These are phyloP conservation scores for Xerocomus cyaneibrunnescens DNA, from an alignment of 1,284 basidiomycete genomes.

Conservation along the genomic window DNA sequence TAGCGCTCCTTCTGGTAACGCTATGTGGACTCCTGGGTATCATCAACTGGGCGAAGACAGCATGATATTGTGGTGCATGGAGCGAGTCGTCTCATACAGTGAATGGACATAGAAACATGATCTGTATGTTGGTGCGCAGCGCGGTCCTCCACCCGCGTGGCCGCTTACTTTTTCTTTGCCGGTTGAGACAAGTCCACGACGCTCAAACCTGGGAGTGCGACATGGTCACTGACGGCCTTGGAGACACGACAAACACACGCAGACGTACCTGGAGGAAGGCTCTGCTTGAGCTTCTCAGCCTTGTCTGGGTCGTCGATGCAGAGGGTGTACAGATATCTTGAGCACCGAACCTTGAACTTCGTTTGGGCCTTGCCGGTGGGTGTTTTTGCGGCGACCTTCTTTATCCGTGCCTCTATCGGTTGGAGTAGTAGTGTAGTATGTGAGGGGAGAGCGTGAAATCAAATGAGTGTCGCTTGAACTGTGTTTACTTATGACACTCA, in stretches of 20 bases:
- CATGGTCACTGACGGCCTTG: constrained; percentile 1
- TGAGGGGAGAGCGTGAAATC: neutral
- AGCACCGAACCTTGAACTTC: constrained; percentile 99
- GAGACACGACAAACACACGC: neutral
- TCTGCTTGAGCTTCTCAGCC: constrained; percentile 97
- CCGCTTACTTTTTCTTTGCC: constrained; percentile 68
- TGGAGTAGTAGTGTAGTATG: too few relatives aligned
- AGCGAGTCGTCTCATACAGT: constrained; percentile 18
- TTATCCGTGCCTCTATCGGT: constrained; percentile 98
- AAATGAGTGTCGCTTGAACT: constrained; percentile 7
- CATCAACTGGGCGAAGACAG: constrained; percentile 18
- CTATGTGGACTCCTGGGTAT: constrained; percentile 25
- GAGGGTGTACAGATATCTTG: constrained; percentile 97
- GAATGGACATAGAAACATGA: constrained; percentile 27
- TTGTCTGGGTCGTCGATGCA: constrained; percentile 95
- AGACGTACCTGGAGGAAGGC: constrained; percentile 87
- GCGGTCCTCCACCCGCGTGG: constrained; percentile 1
- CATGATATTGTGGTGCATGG: constrained; percentile 15
- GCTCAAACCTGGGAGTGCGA: constrained; percentile 50
- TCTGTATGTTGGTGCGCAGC: constrained; percentile 2
- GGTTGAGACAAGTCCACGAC: constrained; percentile 65
- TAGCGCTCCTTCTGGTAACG: constrained; percentile 25
- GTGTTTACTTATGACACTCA: constrained; percentile 35
- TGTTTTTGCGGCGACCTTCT: constrained; percentile 79
- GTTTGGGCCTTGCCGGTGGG: constrained; percentile 79